Conservation (phyloP, 2,329 filamentous ascomycete genomes). For the Nemania sp. region DNA sequence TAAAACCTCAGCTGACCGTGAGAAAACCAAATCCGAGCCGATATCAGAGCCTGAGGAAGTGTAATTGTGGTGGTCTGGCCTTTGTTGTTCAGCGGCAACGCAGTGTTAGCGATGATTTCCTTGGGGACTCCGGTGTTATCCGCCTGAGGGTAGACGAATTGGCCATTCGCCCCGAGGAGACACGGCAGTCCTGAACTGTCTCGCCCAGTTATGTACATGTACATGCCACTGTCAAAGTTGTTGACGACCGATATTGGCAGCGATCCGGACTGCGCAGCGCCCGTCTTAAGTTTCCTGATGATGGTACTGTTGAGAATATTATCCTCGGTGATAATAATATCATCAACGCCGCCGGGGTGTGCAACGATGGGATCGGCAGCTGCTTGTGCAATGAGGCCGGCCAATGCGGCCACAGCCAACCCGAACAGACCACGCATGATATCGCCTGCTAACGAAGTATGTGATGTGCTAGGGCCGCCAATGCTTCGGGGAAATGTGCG, state of each 20-base stretch:
- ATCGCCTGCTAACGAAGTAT: neutral
- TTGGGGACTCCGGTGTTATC: constrained; percentile 11
- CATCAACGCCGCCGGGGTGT: constrained; percentile 16
- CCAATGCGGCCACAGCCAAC: constrained; percentile 23
- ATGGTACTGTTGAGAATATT: constrained; percentile 26
- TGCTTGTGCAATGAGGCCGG: constrained; percentile 16
- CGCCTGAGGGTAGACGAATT: constrained; percentile 24
- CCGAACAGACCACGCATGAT: constrained; percentile 25
- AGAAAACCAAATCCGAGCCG: constrained; percentile 49
- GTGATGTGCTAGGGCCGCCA: neutral
- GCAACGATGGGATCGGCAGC: constrained; percentile 21
- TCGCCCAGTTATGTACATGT: constrained; percentile 21
- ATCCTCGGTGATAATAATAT: constrained; percentile 22
- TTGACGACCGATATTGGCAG: constrained; percentile 22
- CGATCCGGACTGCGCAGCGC: constrained; percentile 13
- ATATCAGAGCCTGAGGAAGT: constrained; percentile 46
- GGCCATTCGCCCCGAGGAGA: constrained; percentile 20
- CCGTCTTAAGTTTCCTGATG: neutral
- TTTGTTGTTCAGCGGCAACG: constrained; percentile 43
- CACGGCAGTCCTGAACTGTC: constrained; percentile 14
- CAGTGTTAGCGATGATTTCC: constrained; percentile 37
- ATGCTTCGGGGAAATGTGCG: neutral
- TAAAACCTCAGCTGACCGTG: constrained; percentile 47
- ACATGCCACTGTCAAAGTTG: constrained; percentile 25
- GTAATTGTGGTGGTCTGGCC: constrained; percentile 45